A percentile compares a stretch with the other conserved stretches of the same genome.
Conservation (phyloP, 208 protist species). For the Trypanosoma scelopori region DNA sequence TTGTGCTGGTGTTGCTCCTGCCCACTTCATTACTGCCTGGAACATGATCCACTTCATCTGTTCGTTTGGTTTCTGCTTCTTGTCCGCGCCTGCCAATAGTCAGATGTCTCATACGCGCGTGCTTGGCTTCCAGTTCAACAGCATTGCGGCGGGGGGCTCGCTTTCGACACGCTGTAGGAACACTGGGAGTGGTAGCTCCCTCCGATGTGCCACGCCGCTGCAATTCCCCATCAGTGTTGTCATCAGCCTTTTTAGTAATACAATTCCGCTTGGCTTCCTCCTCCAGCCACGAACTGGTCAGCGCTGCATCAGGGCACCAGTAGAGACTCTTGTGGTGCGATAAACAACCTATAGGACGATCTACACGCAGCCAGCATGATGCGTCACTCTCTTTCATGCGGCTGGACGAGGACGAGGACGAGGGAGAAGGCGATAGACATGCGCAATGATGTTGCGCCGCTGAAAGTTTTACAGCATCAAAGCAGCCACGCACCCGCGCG, state of each 20-base stretch:
- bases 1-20: not conserved
- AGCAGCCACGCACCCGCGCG: conserved; percentile 52
- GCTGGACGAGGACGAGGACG: not conserved
- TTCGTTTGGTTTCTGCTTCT: not conserved
- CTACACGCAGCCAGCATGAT: conserved; percentile 27
- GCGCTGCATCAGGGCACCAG: conserved; percentile 48
- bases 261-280: conserved; percentile 14
- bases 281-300: conserved; percentile 21
- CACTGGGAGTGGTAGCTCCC: too few relatives aligned
- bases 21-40: not conserved
- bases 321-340: conserved; percentile 71
- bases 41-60: not conserved
- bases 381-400: not conserved
- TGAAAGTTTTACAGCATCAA: conserved; percentile 41
- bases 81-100: conserved; percentile 33
- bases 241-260: not conserved
- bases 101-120: conserved; percentile 49
- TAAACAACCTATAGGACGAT: conserved; percentile 65
- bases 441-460: conserved; percentile 46
- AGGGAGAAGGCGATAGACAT: not conserved
- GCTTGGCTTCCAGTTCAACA: conserved; percentile 43
- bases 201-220: not conserved
- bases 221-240: not conserved
- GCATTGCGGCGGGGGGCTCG: not conserved
- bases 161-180: not conserved